phyloP scores from a whole-genome alignment of 306 rosid species.

The Casuarina cunninghamiana region DNA sequence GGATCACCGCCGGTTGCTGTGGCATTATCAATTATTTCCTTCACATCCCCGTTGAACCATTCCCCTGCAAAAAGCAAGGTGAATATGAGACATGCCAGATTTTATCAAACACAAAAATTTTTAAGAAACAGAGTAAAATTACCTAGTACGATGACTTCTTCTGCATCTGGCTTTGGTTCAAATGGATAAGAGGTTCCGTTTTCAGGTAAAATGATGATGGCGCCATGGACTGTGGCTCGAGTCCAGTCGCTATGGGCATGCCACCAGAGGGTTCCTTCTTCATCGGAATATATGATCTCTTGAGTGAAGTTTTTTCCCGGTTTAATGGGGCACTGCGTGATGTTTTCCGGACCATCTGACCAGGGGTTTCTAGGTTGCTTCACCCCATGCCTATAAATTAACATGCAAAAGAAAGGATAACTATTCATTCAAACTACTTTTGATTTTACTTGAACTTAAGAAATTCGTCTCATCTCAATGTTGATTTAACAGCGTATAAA shows the following conservation, averaged over 20 bases:
- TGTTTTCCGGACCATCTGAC: not conserved
- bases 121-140: not conserved
- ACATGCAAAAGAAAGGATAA: not conserved
- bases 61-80: constrained; percentile 1
- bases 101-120: too few species aligned
- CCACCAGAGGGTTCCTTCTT: not conserved
- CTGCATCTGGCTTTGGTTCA: not conserved
- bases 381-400: not conserved
- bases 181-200: not conserved
- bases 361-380: not conserved
- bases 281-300: not conserved
- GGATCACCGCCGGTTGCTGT: constrained; percentile 20
- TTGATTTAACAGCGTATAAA: too few species aligned
- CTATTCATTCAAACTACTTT: too few species aligned
- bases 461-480: too few species aligned
- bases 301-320: not conserved
- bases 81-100: too few species aligned
- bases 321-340: not conserved
- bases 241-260: constrained; percentile 3
- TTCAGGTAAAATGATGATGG: not conserved
- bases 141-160: not conserved
- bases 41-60: constrained; percentile 30
- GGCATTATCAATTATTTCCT: constrained; percentile 19
- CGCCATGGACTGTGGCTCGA: not conserved
- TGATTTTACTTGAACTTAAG: too few species aligned